Percentiles rank a stretch among this genome's conserved stretches.
Conservation (phyloP, 208 protist genomes). For the Leishmania tarentolae region DNA sequence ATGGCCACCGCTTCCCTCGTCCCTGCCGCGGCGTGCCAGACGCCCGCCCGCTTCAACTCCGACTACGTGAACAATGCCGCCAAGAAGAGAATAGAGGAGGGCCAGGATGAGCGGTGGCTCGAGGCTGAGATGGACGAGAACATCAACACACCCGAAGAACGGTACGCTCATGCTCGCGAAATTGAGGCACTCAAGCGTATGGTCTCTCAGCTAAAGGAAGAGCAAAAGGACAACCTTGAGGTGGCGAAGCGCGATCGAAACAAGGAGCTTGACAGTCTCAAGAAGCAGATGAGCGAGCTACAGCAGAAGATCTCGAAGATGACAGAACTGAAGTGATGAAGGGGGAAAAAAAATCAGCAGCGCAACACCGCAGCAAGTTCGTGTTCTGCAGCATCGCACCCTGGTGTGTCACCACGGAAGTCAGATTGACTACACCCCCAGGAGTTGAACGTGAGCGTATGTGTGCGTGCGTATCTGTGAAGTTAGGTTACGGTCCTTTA, state of each 20-base stretch:
- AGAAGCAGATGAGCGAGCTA: conserved; percentile 51
- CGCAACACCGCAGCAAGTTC: background rate
- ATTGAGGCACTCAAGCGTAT: conserved; percentile 62
- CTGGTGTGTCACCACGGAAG: background rate
- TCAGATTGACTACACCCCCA: background rate
- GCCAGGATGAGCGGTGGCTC: conserved; percentile 76
- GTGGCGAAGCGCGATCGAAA: conserved; percentile 37
- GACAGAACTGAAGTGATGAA: conserved; percentile 5
- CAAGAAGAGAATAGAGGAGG: conserved; percentile 50
- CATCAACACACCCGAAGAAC: conserved; percentile 79
- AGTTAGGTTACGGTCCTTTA: background rate
- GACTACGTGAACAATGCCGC: conserved; percentile 46
- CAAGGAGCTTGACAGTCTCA: conserved; percentile 51
- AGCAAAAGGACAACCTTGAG: conserved; percentile 57
- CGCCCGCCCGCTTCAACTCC: conserved; percentile 14
- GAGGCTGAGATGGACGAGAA: conserved; percentile 90
- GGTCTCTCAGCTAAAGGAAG: conserved; percentile 43
- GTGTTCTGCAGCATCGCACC: background rate
- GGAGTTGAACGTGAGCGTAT: background rate
- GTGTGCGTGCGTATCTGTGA: background rate
- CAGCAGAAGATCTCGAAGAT: conserved; percentile 51
- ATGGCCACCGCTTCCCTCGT: conserved; percentile 2
- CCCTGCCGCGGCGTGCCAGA: conserved; percentile 13
- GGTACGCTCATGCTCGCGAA: conserved; percentile 72
- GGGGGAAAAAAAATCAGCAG: background rate